Evolutionary conservation across 176 grass and related monocot genomes (phyloP).

Genomic region (Panicum miliaceum): DNA sequence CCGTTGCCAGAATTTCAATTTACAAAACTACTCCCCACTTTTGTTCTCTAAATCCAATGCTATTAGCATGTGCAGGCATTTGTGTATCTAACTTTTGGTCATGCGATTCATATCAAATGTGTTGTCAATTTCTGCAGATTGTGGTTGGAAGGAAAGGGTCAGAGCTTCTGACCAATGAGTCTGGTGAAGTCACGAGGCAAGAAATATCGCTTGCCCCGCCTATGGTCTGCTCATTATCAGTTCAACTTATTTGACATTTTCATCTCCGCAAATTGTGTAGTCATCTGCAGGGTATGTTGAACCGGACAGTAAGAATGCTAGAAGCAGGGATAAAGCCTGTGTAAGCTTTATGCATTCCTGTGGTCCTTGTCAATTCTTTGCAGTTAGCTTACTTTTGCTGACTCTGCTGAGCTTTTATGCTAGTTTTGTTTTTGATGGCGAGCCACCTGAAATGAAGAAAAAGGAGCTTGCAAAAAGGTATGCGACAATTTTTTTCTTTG

Average conservation of each 20-base stretch:
- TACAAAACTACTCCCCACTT: neutral
- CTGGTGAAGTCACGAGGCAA: conserved; percentile 93
- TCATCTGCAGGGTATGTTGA: conserved; percentile 95
- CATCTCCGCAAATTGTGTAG: conserved; percentile 35
- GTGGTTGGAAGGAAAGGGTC: conserved; percentile 83
- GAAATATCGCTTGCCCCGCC: neutral
- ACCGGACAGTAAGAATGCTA: conserved; percentile 78
- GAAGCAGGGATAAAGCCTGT: conserved; percentile 95
- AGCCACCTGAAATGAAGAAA: conserved; percentile 88
- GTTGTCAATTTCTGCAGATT: conserved; percentile 50
- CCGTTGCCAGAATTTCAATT: neutral
- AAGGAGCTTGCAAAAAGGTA: conserved; percentile 83
- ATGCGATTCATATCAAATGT: conserved; percentile 13
- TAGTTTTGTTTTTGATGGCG: conserved; percentile 98
- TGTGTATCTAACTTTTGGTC: neutral
- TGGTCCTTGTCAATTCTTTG: conserved; percentile 28
- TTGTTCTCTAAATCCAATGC: neutral
- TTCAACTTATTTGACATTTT: conserved; percentile 22
- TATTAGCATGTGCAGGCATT: neutral
- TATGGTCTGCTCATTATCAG: neutral
- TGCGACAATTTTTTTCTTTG: neutral
- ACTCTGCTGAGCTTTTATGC: conserved; percentile 40
- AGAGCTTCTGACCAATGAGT: conserved; percentile 78
- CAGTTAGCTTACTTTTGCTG: conserved; percentile 10
- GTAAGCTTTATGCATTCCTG: conserved; percentile 54